Base-by-base conservation (phyloP, 768 basidiomycete genomes). In the Hygrocybe punicea region DNA sequence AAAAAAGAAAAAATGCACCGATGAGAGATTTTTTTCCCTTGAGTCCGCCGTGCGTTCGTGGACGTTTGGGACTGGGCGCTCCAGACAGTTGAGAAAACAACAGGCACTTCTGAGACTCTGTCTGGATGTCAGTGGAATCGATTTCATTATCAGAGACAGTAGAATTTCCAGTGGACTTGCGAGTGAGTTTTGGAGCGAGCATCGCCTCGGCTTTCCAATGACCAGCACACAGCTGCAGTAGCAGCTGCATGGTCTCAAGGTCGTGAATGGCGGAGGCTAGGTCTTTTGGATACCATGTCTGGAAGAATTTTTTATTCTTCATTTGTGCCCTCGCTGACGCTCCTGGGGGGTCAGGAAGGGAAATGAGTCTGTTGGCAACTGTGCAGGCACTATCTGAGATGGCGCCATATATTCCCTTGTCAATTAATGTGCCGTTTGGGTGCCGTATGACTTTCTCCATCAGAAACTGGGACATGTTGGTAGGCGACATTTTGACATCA, bases 161-260 rank as follows among this genome's bases (percentile, higher is more conserved):
- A n/a, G n/a, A n/a, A n/a, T n/a, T n/a, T n/a, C n/a, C n/a, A n/a
- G n/a, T n/a, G n/a, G n/a, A n/a, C n/a, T n/a, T n/a, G n/a, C n/a
- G n/a, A n/a, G n/a, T n/a, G n/a, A n/a, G n/a, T n/a, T n/a, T n/a
- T n/a, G n/a, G n/a, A n/a, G n/a, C 49, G 17, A 51, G 49, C 2
- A 51, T 29, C 7, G 8, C 25, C 10, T 51, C 49, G 11, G 49
- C 49, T 21, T 51, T 51, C 49, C 49, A 51, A 35, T 51, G 49
- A 3, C 6, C 21, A 11, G 49, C 25, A 19, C 49, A 51, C 6
- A 51, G 14, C 14, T 7, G 25, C 23, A 51, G 35, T 6, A 51
- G 25, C 4, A 16, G 49, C 19, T 34, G 25, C 16, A 3, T 2
- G 4, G 7, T 19, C 16, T 51, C 49, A 7, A 51, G 3, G 3